Conservation (phyloP, 208 protist species). For the Trypanosomatidae sp. region DNA sequence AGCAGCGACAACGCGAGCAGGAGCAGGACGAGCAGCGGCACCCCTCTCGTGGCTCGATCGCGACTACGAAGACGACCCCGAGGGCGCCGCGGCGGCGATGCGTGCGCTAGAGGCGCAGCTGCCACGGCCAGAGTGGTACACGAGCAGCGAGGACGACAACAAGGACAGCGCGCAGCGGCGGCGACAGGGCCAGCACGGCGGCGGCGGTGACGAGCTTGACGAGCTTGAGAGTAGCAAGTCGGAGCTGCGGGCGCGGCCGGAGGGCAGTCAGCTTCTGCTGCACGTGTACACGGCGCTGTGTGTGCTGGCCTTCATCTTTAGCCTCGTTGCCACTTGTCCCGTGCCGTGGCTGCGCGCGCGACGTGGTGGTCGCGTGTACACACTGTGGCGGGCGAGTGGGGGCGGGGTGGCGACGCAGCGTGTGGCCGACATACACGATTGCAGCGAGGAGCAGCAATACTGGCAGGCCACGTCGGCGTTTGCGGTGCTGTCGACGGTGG, state of each 20-base stretch:
- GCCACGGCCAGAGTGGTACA: slow-evolving; percentile 34
- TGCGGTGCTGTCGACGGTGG: slow-evolving; percentile 20
- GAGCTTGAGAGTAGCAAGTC: slow-evolving; percentile 5
- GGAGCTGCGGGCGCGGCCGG: slow-evolving; percentile 15
- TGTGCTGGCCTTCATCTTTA: slow-evolving; percentile 17
- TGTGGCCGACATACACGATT: slow-evolving; percentile 19
- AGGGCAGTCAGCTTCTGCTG: slow-evolving; percentile 10
- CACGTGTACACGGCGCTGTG: slow-evolving; percentile 14
- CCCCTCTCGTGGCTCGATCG: too few species aligned
- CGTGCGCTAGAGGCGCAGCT: slow-evolving; percentile 15
- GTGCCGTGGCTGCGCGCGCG: slow-evolving; percentile 20
- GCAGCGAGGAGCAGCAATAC: slow-evolving; percentile 33
- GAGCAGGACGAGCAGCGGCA: too few species aligned
- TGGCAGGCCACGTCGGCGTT: slow-evolving; percentile 22
- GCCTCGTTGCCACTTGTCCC: slow-evolving; percentile 19
- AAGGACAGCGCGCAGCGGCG: too few species aligned
- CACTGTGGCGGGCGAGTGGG: slow-evolving; percentile 22
- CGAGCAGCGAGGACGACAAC: slow-evolving; percentile 20
- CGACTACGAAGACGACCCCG: too few species aligned
- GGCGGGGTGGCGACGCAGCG: slow-evolving; percentile 12
- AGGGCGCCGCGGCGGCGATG: slow-evolving; percentile 3
- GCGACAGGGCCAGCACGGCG: too few species aligned
- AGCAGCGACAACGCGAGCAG: too few species aligned
- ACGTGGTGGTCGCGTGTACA: slow-evolving; percentile 14
- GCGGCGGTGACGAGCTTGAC: slow-evolving; percentile 5